phyloP scores from a whole-genome alignment of 768 basidiomycete species.

The Hirschioporus abietinus region DNA sequence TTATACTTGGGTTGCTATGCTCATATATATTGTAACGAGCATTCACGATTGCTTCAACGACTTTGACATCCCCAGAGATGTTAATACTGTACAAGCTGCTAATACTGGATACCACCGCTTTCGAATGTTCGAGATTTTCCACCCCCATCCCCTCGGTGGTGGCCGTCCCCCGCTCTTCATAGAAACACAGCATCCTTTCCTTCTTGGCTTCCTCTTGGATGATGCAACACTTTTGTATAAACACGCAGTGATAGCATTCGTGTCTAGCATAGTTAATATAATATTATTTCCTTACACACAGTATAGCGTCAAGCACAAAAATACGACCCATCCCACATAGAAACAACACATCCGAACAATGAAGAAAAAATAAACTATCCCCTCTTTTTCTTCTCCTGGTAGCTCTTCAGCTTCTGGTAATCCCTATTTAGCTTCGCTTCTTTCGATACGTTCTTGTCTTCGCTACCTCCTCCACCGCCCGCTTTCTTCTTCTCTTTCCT shows the following conservation, averaged over 20 bases:
- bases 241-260: background rate
- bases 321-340: no score
- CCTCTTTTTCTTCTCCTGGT: background rate
- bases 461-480: conserved; percentile 28
- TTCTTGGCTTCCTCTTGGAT: background rate
- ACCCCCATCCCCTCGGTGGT: no score
- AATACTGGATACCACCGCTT: no score
- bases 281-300: background rate
- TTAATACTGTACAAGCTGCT: background rate
- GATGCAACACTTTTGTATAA: background rate
- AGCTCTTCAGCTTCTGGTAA: conserved; percentile 33
- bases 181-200: background rate
- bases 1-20: background rate
- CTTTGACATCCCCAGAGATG: background rate
- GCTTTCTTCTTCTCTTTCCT: conserved; percentile 70
- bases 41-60: background rate
- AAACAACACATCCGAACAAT: no score
- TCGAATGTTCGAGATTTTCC: no score
- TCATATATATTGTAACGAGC: background rate
- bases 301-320: no score
- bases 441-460: conserved; percentile 33
- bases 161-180: background rate
- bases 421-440: conserved; percentile 50
- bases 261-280: background rate
- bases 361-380: background rate